These are phyloP conservation scores for Naumovozyma baii DNA, from an alignment of 805 yeast species.

Conservation along the genomic window DNA sequence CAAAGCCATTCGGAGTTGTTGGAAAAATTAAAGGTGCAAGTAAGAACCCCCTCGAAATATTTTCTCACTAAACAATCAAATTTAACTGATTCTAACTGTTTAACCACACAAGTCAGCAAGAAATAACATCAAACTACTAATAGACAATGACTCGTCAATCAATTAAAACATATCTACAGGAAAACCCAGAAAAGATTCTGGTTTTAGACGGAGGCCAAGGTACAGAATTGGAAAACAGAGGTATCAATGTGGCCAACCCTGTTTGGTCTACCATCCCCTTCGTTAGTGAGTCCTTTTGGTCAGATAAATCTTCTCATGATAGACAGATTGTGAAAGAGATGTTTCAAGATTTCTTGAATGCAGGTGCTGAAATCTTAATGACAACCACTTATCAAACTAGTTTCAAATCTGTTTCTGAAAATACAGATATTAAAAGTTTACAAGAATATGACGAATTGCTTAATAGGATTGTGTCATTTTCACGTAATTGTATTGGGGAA, in stretches of 20 bases:
- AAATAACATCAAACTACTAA: no score
- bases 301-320: conserved; percentile 14
- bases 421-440: conserved; percentile 14
- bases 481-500: conserved; percentile 18
- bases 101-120: no score
- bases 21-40: no score
- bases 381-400: conserved; percentile 58
- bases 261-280: conserved; percentile 58
- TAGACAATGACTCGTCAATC: conserved; percentile 3
- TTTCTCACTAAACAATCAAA: no score
- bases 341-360: conserved; percentile 40
- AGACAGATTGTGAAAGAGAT: conserved; percentile 38
- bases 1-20: no score
- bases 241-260: conserved; percentile 36
- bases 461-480: conserved; percentile 15
- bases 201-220: conserved; percentile 57
- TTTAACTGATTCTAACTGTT: no score
- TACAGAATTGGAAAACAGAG: conserved; percentile 46
- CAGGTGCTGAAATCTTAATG: conserved; percentile 47
- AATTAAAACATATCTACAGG: conserved; percentile 4
- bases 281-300: conserved; percentile 22
- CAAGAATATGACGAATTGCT: conserved; percentile 16
- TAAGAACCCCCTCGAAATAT: no score
- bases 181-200: conserved; percentile 13
- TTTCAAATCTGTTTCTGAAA: conserved; percentile 31